These are phyloP conservation scores for Carex arenaria DNA, from an alignment of 202 grass and related monocot species.

Conservation along the genomic window DNA sequence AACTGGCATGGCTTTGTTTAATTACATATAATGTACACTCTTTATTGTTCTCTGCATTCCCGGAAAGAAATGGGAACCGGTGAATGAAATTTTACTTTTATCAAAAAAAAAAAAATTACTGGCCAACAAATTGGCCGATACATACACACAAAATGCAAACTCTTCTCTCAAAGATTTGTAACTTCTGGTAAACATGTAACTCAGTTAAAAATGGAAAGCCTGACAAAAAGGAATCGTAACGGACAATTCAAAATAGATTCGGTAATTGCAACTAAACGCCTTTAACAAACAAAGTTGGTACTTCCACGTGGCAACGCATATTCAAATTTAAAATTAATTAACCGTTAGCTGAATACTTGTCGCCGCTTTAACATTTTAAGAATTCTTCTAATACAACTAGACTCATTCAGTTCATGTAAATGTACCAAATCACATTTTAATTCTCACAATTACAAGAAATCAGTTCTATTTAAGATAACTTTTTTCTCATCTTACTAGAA, in stretches of 20 bases:
- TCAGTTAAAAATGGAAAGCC: background rate
- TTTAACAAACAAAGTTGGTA: background rate
- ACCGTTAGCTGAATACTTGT: background rate
- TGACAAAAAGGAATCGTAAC: background rate
- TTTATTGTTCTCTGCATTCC: too few species aligned
- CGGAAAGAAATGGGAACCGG: too few species aligned
- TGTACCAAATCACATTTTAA: background rate
- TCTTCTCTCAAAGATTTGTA: background rate
- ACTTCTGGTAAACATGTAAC: background rate
- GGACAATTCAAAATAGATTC: background rate
- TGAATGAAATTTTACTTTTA: too few species aligned
- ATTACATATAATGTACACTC: background rate
- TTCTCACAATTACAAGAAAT: background rate
- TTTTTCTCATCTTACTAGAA: background rate
- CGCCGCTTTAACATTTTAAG: background rate
- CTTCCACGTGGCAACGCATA: background rate
- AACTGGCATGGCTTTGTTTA: background rate
- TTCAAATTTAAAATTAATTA: slow-evolving; percentile 3
- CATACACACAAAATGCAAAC: background rate
- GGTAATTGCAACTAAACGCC: background rate
- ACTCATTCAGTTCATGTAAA: background rate
- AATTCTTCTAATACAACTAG: background rate
- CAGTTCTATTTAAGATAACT: background rate
- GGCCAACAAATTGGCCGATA: background rate
- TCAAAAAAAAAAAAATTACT: background rate